phyloP scores from a whole-genome alignment of 202 grass and related monocot species.

The Saccharum hybrid region DNA sequence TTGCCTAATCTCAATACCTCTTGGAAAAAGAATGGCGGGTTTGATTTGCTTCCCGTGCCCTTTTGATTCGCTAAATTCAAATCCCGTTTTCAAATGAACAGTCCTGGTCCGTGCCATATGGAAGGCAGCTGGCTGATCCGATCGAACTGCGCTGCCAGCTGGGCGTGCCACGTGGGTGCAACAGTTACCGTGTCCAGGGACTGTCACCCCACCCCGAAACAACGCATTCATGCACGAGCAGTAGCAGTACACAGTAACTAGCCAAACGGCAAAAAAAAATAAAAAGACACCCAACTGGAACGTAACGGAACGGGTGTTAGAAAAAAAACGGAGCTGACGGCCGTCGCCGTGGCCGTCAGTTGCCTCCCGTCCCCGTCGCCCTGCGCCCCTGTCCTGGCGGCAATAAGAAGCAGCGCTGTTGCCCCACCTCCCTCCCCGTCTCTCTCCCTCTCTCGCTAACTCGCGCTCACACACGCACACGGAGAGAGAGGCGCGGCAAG shows the following conservation, averaged over 20 bases:
- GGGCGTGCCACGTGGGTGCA: background rate
- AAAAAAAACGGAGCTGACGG: background rate
- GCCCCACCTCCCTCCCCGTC: constrained; percentile 30
- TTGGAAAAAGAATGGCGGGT: no score
- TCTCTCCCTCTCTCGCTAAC: background rate
- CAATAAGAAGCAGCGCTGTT: constrained; percentile 35
- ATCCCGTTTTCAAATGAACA: background rate
- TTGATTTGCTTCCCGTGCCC: no score
- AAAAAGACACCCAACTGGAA: background rate
- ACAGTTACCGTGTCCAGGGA: background rate
- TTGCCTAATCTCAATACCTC: no score
- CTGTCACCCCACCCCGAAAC: background rate
- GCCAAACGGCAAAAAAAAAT: background rate
- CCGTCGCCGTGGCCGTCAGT: constrained; percentile 36
- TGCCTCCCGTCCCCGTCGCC: background rate
- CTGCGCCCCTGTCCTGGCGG: background rate
- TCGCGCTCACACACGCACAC: background rate
- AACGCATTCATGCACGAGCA: background rate
- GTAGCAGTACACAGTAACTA: background rate
- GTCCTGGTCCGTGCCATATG: background rate
- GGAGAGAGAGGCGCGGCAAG: background rate
- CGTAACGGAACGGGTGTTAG: background rate
- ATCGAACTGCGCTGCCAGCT: background rate
- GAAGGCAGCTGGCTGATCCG: background rate
- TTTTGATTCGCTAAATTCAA: background rate